Base-by-base conservation (phyloP, 192 early-diverging fungal genomes). In the Linnemannia zychae region DNA sequence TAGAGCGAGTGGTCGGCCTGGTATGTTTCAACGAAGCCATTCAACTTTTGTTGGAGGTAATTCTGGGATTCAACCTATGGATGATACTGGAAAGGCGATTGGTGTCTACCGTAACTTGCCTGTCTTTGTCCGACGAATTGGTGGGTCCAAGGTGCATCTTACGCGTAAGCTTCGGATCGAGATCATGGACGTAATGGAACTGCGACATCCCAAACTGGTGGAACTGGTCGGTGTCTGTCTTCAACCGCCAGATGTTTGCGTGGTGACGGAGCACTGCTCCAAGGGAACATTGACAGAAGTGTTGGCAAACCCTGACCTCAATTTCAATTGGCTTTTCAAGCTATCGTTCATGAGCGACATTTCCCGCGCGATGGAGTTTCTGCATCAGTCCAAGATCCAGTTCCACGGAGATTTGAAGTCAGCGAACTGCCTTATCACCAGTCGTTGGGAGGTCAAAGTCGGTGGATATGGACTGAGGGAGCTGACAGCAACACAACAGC, bases 331-430 rank as follows among this genome's bases (percentile, higher is more conserved):
- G 89, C 82, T 90, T 4, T 90, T 90, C 60, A 86, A 84, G 66
- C 78, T 88, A 24, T 90, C 89, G 22, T 80, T 90, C 31, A 90
- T 90, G 71, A 88, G 82, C 47, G 89, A 90, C 48, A 76, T 90
- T 17, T 77, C 88, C 1, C 80, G 82, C 46, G 89, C 78, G 13
- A 90, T 90, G 89, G 77, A 80, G 67, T 90, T 90, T 74, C 72
- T 90, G 36, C 89, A 90, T 60, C 73, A 82, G 34, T 88, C 87
- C 36, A 90, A 88, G 52, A 82, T 90, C 34, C 40, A 75, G 37
- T 78, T 71, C 63, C 89, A 90, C 50, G 87, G 89, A 5, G 85
- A 74, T 37, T 38, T 90, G 28, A 81, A 78, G 20, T 90, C 89
- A 0, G 60, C 46, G 22, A 77, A 78, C 67, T 90, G 89, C 50